Conservation (phyloP, 768 basidiomycete species). For the Mrakia frigida region DNA sequence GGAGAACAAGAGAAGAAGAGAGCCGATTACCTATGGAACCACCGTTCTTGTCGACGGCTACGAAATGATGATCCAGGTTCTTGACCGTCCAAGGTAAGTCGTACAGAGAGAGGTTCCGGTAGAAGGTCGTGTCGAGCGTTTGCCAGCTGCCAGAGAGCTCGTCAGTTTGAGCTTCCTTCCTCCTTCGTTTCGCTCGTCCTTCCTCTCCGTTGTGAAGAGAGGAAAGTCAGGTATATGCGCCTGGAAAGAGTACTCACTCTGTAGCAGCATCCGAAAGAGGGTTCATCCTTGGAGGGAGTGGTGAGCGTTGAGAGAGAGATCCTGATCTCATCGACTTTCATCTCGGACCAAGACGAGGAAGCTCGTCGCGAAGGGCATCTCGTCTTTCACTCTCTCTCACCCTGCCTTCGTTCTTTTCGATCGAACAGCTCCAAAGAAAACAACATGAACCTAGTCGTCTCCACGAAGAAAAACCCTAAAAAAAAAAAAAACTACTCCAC, state of each 20-base stretch:
- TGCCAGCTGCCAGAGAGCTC: slow-evolving; percentile 24
- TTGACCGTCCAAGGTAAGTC: slow-evolving; percentile 12
- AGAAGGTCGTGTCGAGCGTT: slow-evolving; percentile 31
- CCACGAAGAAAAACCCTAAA: not conserved
- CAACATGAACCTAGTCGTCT: not conserved
- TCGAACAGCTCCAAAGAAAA: not conserved
- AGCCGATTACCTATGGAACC: not conserved
- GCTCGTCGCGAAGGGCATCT: not conserved
- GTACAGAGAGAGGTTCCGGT: slow-evolving; percentile 24
- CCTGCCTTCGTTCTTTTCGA: not conserved
- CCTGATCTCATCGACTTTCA: not conserved
- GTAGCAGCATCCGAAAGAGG: slow-evolving; percentile 11
- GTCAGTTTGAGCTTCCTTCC: not conserved
- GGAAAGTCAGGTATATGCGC: not conserved
- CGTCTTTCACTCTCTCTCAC: no score
- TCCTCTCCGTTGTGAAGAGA: not conserved
- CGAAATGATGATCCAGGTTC: slow-evolving; percentile 16
- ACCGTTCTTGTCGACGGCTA: slow-evolving; percentile 20
- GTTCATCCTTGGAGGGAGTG: not conserved
- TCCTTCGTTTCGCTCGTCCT: no score
- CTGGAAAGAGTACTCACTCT: not conserved
- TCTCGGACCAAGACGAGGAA: not conserved
- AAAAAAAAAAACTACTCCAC: not conserved
- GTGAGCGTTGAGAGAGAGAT: not conserved
- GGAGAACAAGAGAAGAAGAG: not conserved